These are phyloP conservation scores for Colletotrichum navitas DNA, from an alignment of 2,329 filamentous ascomycete species.

Conservation along the genomic window DNA sequence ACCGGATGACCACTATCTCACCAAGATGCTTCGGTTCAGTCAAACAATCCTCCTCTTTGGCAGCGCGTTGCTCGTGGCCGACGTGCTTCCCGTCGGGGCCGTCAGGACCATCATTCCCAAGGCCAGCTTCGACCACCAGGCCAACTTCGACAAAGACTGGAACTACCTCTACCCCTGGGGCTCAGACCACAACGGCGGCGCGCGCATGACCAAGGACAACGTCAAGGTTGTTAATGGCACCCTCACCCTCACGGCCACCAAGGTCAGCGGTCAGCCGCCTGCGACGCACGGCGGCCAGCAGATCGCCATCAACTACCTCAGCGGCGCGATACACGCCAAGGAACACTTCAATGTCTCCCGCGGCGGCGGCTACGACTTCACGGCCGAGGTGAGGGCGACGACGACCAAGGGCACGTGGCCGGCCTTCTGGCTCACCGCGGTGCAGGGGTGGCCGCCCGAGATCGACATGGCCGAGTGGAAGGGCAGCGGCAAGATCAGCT, in stretches of 20 bases:
- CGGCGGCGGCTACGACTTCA: constrained; percentile 58
- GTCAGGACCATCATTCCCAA: constrained; percentile 39
- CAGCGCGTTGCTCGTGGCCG: constrained; percentile 34
- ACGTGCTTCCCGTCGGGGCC: constrained; percentile 22
- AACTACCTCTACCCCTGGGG: constrained; percentile 67
- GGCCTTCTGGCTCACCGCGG: constrained; percentile 69
- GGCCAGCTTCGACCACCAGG: constrained; percentile 30
- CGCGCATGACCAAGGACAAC: constrained; percentile 64
- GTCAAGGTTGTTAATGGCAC: constrained; percentile 56
- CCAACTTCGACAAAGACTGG: constrained; percentile 59
- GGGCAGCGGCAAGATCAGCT: constrained; percentile 66
- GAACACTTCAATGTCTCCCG: constrained; percentile 55
- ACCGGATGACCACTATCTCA: neutral
- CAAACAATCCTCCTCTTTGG: constrained; percentile 28
- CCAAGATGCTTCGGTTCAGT: constrained; percentile 29
- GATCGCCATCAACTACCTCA: constrained; percentile 65
- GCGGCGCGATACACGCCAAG: constrained; percentile 58
- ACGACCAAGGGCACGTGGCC: constrained; percentile 65
- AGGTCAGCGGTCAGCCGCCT: constrained; percentile 55
- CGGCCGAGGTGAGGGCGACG: constrained; percentile 56
- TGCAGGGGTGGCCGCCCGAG: constrained; percentile 69
- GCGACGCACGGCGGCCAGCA: constrained; percentile 53
- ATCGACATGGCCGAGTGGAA: constrained; percentile 74
- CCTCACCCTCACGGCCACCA: constrained; percentile 62
- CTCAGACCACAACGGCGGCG: constrained; percentile 68